Evolutionary conservation across 1,284 basidiomycete genomes (phyloP), one percentile per base, ranked within the genome.

Genomic region (Ceratobasidium theobromae): DNA sequence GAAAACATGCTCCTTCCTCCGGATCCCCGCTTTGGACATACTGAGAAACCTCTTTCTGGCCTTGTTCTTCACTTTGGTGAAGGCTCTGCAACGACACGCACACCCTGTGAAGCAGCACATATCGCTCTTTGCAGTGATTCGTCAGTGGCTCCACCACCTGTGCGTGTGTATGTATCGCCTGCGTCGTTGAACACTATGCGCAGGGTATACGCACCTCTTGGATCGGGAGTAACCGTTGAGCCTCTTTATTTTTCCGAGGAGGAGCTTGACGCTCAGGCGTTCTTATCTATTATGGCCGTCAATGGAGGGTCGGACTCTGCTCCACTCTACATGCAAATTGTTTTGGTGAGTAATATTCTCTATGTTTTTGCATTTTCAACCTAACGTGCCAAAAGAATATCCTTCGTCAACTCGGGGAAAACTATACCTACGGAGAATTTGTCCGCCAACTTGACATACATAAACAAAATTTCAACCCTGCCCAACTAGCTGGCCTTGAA

Each of bases 21-120:
- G 12, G 79, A 79, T 58, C 71, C 77, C 1, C 72, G 79, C 0
- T 80, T 84, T 35, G 87, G 87, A 0, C 74, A 73, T 0, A 73
- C 87, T 2, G 71, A 79, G 16, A 84, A 82, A 64, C 77, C 86
- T 0, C 78, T 89, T 0, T 80, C 80, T 4, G 87, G 84, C 0
- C 78, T 89, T 0, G 84, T 89, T 2, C 79, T 89, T 3, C 86
- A 88, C 71, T 86, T 84, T 55, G 85, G 87, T 0, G 87, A 87
- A 73, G 84, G 85, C 8, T 64, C 60, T 5, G 87, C 87, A 0
- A 72, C 79, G 0, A 76, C 75, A 43, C 77, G 83, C 0, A 77
- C 80, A 25, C 86, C 87, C 0, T 83, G 83, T 62, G 87, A 89
- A 74, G 85, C 85, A 0, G 86, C 86, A 0, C 88, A 81, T 78